Evolutionary conservation across 2,329 filamentous ascomycete genomes (phyloP).

Genomic region (Epichloe baconii): DNA sequence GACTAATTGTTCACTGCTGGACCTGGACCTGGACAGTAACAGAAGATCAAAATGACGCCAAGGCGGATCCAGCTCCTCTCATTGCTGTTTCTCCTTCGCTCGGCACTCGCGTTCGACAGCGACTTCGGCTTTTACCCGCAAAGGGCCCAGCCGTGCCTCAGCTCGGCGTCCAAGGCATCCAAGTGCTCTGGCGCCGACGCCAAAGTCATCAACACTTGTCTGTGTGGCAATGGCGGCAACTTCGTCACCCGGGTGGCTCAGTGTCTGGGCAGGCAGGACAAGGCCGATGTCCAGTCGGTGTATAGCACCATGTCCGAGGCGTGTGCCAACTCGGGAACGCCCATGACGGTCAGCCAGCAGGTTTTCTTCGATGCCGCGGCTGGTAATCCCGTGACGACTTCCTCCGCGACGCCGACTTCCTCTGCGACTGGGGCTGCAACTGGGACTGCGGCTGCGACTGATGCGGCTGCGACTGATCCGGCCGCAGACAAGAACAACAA

Average conservation of each 20-base stretch:
- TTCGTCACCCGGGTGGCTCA: conserved; percentile 34
- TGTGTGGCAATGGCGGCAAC: conserved; percentile 35
- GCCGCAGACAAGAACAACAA: neutral
- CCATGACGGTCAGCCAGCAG: conserved; percentile 26
- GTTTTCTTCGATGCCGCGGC: conserved; percentile 24
- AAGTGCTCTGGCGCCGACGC: conserved; percentile 28
- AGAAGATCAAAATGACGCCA: conserved; percentile 11
- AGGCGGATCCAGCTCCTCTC: conserved; percentile 14
- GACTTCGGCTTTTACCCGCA: conserved; percentile 23
- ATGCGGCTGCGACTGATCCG: neutral
- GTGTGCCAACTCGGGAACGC: conserved; percentile 31
- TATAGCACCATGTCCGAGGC: conserved; percentile 30
- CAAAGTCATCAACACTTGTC: conserved; percentile 31
- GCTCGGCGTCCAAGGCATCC: conserved; percentile 24
- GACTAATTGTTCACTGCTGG: too few relatives aligned
- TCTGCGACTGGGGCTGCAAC: neutral
- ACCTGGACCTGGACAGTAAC: too few relatives aligned
- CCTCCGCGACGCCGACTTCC: conserved; percentile 1
- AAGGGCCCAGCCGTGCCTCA: conserved; percentile 26
- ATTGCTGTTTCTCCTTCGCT: conserved; percentile 15
- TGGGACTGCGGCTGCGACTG: too few relatives aligned
- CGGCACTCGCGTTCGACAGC: conserved; percentile 14
- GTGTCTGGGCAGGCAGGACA: conserved; percentile 27
- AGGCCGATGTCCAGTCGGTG: conserved; percentile 25
- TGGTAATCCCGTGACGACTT: neutral